phyloP scores from a whole-genome alignment of 192 early-diverging fungal genomes.

The Podila epigama region DNA sequence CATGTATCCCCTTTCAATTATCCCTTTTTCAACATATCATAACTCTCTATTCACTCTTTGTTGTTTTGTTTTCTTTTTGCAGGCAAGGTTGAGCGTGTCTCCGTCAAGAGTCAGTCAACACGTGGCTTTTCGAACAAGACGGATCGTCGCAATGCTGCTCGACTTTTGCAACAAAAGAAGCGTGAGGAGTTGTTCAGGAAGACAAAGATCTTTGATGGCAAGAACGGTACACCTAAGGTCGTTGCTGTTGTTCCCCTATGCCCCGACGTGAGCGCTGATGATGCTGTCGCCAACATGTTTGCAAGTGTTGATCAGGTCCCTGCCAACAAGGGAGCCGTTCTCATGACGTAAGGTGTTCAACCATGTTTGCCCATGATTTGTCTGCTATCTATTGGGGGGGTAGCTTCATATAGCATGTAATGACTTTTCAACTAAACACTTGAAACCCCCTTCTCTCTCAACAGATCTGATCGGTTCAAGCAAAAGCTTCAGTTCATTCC shows the following conservation, averaged over 20 bases:
- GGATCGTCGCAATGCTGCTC: slow-evolving; percentile 85
- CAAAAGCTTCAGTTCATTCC: slow-evolving; percentile 89
- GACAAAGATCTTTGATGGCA: slow-evolving; percentile 86
- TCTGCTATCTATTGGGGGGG: too few species aligned
- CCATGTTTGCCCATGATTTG: too few species aligned
- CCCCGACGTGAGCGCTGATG: slow-evolving; percentile 67
- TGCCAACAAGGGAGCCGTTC: slow-evolving; percentile 34
- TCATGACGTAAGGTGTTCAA: slow-evolving; percentile 40
- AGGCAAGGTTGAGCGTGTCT: slow-evolving; percentile 73
- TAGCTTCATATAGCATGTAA: too few species aligned
- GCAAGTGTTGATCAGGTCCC: slow-evolving; percentile 50
- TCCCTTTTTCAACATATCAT: too few species aligned
- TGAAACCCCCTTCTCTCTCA: not conserved
- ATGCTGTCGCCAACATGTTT: slow-evolving; percentile 61
- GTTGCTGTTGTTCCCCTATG: slow-evolving; percentile 92
- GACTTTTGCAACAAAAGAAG: slow-evolving; percentile 83
- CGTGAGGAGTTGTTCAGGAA: slow-evolving; percentile 70
- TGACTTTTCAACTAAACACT: too few species aligned
- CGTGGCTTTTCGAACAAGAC: slow-evolving; percentile 60
- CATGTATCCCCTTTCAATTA: not conserved
- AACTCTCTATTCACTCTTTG: too few species aligned
- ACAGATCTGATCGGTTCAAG: slow-evolving; percentile 82
- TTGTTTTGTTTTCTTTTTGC: not conserved
- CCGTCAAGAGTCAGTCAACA: slow-evolving; percentile 63
- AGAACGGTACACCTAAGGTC: slow-evolving; percentile 85